Evolutionary conservation across 176 grass and related monocot species (phyloP).

Genomic region (Poa annua): DNA sequence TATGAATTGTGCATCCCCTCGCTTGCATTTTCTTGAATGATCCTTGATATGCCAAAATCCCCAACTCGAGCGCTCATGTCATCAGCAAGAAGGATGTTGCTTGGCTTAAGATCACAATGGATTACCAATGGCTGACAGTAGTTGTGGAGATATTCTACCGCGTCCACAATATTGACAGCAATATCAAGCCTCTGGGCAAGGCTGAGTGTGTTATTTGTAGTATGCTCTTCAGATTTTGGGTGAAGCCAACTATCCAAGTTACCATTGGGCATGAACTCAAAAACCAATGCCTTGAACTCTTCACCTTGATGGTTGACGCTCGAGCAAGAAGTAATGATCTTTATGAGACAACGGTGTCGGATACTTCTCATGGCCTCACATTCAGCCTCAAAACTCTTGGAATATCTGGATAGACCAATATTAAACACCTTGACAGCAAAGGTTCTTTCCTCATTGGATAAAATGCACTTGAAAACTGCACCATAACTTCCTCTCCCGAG

Average conservation of each 20-base stretch:
- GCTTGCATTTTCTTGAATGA: conserved; percentile 20
- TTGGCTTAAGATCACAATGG: conserved; percentile 22
- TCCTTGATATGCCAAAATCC: conserved; percentile 58
- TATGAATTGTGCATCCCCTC: neutral
- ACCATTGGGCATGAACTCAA: neutral
- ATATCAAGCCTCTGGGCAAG: neutral
- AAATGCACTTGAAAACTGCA: neutral
- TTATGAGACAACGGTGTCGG: neutral
- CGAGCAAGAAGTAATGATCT: neutral
- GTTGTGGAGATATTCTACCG: neutral
- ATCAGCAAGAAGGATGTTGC: neutral
- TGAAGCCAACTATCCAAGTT: neutral
- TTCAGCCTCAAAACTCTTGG: conserved; percentile 3
- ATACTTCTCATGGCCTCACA: conserved; percentile 16
- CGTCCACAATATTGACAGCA: neutral
- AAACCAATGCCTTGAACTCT: conserved; percentile 10
- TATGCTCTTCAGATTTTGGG: neutral
- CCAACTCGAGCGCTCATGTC: conserved; percentile 30
- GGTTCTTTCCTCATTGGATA: neutral
- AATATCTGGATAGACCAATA: neutral
- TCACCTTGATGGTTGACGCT: neutral
- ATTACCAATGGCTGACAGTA: neutral
- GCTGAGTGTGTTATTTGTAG: neutral
- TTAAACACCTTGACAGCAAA: conserved; percentile 15
- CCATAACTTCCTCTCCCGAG: conserved; percentile 9